These are phyloP conservation scores for Erysimum pusillum DNA, from an alignment of 441 rosid genomes.

Conservation along the genomic window DNA sequence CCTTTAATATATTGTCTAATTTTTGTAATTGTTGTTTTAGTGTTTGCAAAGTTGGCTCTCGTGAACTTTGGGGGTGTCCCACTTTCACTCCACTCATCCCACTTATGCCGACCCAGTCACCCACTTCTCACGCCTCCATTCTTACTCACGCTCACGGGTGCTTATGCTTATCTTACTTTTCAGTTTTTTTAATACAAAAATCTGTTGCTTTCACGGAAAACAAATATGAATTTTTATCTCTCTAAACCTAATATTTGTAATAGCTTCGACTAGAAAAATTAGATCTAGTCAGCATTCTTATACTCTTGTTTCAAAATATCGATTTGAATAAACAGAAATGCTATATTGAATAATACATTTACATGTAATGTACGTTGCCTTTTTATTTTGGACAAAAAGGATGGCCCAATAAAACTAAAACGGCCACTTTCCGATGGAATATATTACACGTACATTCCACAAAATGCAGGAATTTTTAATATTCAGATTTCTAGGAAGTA, in stretches of 20 bases:
- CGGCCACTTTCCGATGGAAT: too few species aligned
- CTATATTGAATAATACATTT: background rate
- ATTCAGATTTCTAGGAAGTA: background rate
- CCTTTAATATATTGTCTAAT: constrained; percentile 15
- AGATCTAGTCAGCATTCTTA: constrained; percentile 35
- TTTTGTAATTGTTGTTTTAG: background rate
- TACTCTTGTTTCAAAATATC: constrained; percentile 5
- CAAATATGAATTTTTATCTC: background rate
- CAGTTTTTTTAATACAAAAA: constrained; percentile 18
- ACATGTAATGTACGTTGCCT: background rate
- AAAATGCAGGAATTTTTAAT: background rate
- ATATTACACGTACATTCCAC: background rate
- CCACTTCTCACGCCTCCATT: constrained; percentile 45
- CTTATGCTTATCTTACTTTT: constrained; percentile 34
- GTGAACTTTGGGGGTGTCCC: constrained; percentile 46
- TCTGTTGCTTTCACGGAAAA: background rate
- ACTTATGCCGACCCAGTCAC: constrained; percentile 43
- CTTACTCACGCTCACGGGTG: constrained; percentile 46
- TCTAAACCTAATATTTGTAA: background rate
- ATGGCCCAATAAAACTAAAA: background rate
- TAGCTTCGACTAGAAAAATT: background rate
- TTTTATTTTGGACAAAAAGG: background rate
- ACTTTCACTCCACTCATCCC: constrained; percentile 42
- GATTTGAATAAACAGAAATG: background rate
- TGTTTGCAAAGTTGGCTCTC: constrained; percentile 27